Evolutionary conservation across 1,139 yeast genomes (phyloP), one percentile per base, ranked within the genome.

Genomic region (Ogataea hybrid): DNA sequence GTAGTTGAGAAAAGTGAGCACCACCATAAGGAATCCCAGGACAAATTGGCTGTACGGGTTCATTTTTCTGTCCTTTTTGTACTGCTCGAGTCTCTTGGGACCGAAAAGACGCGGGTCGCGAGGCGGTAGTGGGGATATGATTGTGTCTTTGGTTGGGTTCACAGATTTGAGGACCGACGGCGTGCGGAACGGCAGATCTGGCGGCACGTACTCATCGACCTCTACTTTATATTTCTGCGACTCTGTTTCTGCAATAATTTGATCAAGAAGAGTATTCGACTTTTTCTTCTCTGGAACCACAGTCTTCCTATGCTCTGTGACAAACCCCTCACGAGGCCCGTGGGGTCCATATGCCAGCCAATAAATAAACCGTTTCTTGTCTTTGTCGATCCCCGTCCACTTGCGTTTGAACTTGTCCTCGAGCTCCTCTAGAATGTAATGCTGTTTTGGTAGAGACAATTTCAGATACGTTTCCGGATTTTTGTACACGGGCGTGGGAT

Each of bases 271-370:
- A 10, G 33, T 18, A 31, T 21, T 23, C 3, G 29, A n/a, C n/a
- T 28, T 14, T 10, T 25, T 28, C n/a, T 14, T 12, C 22, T 27
- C 28, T 10, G 29, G 12, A 8, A 33, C 22, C 17, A 33, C 23
- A n/a, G 37, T 17, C 20, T 27, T 25, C 9, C 14, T 23, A 4
- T 22, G 21, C 10, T 35, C 35, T 25, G 30, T 63, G 9, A 61
- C 57, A 47, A 80, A 77, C 12, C 76, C 73, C 42, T 78, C 83
- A 47, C 87, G 68, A 1, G 73, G 77, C 0, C 84, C 87, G 75
- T 83, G 77, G 47, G 79, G 68, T 2, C 85, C 86, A 58, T 79
- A 81, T 0, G 80, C 71, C 33, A 80, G 71, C 62, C 69, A 80
- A 54, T 78, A 77, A 1, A 77, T 72, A 52, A 79, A 66, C 44